Conservation (phyloP, 768 basidiomycete species). For the Phanerochaete sordida region DNA sequence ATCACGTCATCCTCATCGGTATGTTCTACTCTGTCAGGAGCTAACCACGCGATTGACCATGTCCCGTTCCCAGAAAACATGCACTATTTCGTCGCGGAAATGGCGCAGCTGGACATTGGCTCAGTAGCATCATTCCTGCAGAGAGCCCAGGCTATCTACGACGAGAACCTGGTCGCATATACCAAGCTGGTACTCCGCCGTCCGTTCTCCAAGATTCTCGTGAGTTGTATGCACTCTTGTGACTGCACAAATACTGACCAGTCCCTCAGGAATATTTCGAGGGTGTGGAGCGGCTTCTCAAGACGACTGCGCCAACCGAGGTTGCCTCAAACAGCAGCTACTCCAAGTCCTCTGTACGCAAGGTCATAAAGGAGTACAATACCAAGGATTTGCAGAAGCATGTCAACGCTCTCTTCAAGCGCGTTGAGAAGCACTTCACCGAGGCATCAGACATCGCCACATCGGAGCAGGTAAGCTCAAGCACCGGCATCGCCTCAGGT, state of each 20-base stretch:
- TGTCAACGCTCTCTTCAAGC: slow-evolving; percentile 80
- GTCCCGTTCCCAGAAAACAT: slow-evolving; percentile 72
- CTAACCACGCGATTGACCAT: too few relatives aligned
- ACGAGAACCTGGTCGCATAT: slow-evolving; percentile 85
- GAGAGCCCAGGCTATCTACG: slow-evolving; percentile 80
- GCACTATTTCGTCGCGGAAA: slow-evolving; percentile 89
- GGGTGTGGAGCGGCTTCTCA: slow-evolving; percentile 82
- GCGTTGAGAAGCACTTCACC: slow-evolving; percentile 95
- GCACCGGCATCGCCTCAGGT: slow-evolving; percentile 49
- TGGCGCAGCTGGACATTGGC: slow-evolving; percentile 62
- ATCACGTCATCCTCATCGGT: slow-evolving; percentile 95
- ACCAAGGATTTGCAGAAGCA: slow-evolving; percentile 89
- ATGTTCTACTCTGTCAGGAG: too few relatives aligned
- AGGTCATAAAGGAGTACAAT: slow-evolving; percentile 79
- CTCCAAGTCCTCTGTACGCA: slow-evolving; percentile 75
- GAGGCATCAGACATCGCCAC: slow-evolving; percentile 70
- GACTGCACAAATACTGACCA: too few relatives aligned
- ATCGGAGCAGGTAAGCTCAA: slow-evolving; percentile 46
- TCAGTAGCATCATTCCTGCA: slow-evolving; percentile 61
- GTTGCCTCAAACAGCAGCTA: slow-evolving; percentile 73
- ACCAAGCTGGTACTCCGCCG: slow-evolving; percentile 83
- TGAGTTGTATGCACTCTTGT: slow-evolving; percentile 34
- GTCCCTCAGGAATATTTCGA: slow-evolving; percentile 94
- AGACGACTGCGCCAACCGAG: slow-evolving; percentile 74
- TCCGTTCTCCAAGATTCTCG: slow-evolving; percentile 84